These are phyloP conservation scores for Aspergillus haitiensis DNA, from an alignment of 495 filamentous ascomycete genomes.

Conservation along the genomic window DNA sequence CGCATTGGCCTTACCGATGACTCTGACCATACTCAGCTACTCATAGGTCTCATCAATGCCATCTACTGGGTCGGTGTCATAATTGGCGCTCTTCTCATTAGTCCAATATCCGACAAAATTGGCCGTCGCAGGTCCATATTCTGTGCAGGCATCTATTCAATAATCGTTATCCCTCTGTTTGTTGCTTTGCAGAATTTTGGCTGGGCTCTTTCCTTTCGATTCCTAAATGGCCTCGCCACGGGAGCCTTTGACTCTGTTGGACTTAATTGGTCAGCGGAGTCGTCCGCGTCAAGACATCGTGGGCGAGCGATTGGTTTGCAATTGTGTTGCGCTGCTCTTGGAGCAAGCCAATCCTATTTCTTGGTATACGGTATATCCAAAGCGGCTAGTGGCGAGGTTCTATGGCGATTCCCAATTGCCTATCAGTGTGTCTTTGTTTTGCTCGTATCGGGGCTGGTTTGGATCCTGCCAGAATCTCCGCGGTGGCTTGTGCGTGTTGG, in stretches of 20 bases:
- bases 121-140: background rate
- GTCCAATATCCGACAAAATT: background rate
- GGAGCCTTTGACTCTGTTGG: background rate
- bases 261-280: background rate
- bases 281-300: background rate
- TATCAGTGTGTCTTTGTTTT: background rate
- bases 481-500: background rate
- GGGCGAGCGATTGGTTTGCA: background rate
- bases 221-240: background rate
- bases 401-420: slow-evolving; percentile 2
- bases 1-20: background rate
- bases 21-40: background rate
- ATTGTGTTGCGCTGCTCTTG: background rate
- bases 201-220: background rate
- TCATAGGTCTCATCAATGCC: background rate
- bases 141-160: background rate
- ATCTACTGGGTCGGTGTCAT: slow-evolving; percentile 2
- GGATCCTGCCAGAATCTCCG: background rate
- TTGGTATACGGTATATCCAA: background rate
- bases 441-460: background rate
- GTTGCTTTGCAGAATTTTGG: background rate
- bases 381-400: background rate
- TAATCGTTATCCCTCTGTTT: background rate
- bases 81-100: background rate
- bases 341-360: background rate